phyloP scores from a whole-genome alignment of 1,139 yeast species.

The Yamadazyma jaroonii region DNA sequence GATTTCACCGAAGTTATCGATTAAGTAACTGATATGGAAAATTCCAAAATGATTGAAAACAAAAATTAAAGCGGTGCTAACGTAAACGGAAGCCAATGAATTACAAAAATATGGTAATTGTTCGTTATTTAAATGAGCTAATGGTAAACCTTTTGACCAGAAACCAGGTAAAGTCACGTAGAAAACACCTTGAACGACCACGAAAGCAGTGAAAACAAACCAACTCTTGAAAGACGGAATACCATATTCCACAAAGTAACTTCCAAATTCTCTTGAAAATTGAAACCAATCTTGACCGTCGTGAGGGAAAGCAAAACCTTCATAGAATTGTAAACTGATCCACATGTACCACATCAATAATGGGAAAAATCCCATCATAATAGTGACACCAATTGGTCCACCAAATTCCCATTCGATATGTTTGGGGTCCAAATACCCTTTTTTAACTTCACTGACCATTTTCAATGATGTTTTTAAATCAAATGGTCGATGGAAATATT shows the following conservation, averaged over 20 bases:
- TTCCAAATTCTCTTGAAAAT: slow-evolving; percentile 48
- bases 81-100: slow-evolving; percentile 82
- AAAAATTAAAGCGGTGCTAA: slow-evolving; percentile 56
- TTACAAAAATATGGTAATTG: slow-evolving; percentile 92
- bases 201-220: slow-evolving; percentile 67
- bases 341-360: slow-evolving; percentile 95
- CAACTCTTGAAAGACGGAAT: slow-evolving; percentile 69
- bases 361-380: slow-evolving; percentile 95
- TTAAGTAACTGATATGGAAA: slow-evolving; percentile 67
- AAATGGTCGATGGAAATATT: background rate
- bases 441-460: background rate
- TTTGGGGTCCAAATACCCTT: slow-evolving; percentile 30
- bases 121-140: slow-evolving; percentile 70
- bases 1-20: slow-evolving; percentile 84
- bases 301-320: slow-evolving; percentile 73
- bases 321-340: slow-evolving; percentile 80
- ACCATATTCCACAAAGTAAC: slow-evolving; percentile 53
- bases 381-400: slow-evolving; percentile 85
- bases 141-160: slow-evolving; percentile 93
- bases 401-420: slow-evolving; percentile 83
- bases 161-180: slow-evolving; percentile 92
- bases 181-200: slow-evolving; percentile 67
- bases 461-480: background rate
- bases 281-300: slow-evolving; percentile 56
- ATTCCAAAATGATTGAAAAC: slow-evolving; percentile 69